Base-by-base conservation (phyloP, 805 yeast species). In the Kuraishia hungarica region DNA sequence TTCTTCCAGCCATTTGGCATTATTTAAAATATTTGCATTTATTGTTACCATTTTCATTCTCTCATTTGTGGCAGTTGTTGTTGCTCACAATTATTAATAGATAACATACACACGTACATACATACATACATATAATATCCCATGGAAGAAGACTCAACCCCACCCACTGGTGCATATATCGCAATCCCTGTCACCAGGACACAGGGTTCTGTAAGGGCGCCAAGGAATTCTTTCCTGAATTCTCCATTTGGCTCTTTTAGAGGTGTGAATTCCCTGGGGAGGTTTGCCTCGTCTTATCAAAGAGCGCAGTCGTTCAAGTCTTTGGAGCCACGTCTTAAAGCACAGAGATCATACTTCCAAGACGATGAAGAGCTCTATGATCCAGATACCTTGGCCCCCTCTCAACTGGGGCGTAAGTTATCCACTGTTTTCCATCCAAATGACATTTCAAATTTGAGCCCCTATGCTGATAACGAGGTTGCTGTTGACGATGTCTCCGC, bases 271-370 rank as follows among this genome's bases (percentile, higher is more conserved):
- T 86, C 94, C 1, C 66, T 89, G 48, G 83, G 85, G 56, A 82
- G 87, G 55, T 89, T 89, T 70, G 96, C 96, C 1, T 81, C 88
- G 15, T 89, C 96, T 0, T 82, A 78, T 64, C 79, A 83, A 47
- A 78, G 97, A 65, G 94, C 96, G 1, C 93, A 88, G 66, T 81
- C 90, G 2, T 80, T 77, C 66, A 75, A 79, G 52, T 79, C 82
- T 13, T 61, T 79, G 28, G 84, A 80, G 60, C 76, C 78, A 26
- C 74, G 78, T 39, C 82, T 87, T 60, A 80, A 76, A 61, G 79
- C 82, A 7, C 71, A 78, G 29, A 72, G 96, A 60, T 84, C 91
- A 0, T 88, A 79, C 59, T 86, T 88, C 65, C 75, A 66, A 62
- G 81, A 74, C 61, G 79, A 74, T 57, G 92, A 87, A 64, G 89